Evolutionary conservation across 371 early-diverging fungal genomes (phyloP), one percentile per base, ranked within the genome.

Genomic region (Mucor sp.): DNA sequence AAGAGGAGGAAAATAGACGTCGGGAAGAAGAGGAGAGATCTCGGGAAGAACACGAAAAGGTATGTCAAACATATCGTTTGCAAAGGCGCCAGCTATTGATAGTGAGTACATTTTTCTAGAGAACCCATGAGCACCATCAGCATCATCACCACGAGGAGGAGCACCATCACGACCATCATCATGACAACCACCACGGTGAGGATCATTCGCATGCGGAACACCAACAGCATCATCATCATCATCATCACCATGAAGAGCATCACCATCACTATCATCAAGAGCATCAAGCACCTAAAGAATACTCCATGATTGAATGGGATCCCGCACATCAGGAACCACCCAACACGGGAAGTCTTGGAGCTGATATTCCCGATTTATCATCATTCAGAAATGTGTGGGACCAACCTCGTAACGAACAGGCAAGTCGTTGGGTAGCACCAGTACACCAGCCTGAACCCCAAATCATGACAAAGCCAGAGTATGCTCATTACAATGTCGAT

Each of bases 311-410:
- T 32, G 64, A 72, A 28, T 75, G 75, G 75, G 61, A 75, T 66
- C 75, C 75, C 48, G 66, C 75, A n/a, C 59, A 62, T 48, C 62
- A 75, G 61, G 69, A 66, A 7, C 75, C 75, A 23, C 75, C 75
- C 17, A 72, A 58, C 17, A 61, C 66, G 39, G 69, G 69, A 19
- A 58, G 39, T 21, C 56, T 72, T 55, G 63, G 65, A 25, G 69
- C 72, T 64, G 65, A 70, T 53, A 70, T 76, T 64, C 76, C 76
- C 44, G 73, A 76, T 61, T 63, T 76, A 50, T 70, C 74, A 21
- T 33, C 23, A 7, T 76, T 63, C 19, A 55, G 27, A 39, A 76
- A 76, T 48, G 71, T 44, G 59, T 76, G 76, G 76, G 76, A 76
- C 60, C 59, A 70, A 37, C 67, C 74, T 33, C 50, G 32, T 11